phyloP scores from a whole-genome alignment of 306 rosid genomes.

The Vigna hirtella region DNA sequence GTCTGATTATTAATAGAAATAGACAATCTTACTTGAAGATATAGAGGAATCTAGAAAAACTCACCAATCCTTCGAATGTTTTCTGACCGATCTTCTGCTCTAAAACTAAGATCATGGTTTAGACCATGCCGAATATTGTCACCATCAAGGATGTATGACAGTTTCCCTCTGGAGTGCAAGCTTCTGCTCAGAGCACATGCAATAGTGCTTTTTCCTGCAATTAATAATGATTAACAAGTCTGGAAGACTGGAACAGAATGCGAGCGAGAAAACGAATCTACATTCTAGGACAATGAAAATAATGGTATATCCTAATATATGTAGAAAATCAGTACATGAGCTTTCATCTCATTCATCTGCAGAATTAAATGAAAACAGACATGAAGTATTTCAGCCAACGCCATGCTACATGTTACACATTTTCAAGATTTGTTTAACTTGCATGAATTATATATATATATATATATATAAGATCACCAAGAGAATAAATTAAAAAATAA shows the following conservation, averaged over 20 bases:
- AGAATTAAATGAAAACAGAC: not conserved
- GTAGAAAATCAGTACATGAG: constrained; percentile 26
- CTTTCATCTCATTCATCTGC: constrained; percentile 35
- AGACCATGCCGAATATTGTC: constrained; percentile 97
- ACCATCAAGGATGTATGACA: constrained; percentile 91
- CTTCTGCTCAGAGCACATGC: constrained; percentile 91
- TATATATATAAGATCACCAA: constrained; percentile 13
- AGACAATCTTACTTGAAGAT: constrained; percentile 5
- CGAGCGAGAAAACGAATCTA: constrained; percentile 2
- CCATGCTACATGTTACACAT: constrained; percentile 22
- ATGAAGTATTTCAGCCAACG: constrained; percentile 38
- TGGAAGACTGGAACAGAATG: constrained; percentile 26
- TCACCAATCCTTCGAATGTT: constrained; percentile 91
- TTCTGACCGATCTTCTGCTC: constrained; percentile 91
- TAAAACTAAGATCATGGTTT: constrained; percentile 86
- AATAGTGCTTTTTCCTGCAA: constrained; percentile 90
- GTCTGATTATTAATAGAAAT: constrained; percentile 16
- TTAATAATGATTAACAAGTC: constrained; percentile 39
- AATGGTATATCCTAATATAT: constrained; percentile 24
- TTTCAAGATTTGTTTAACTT: constrained; percentile 20
- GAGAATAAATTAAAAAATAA: constrained; percentile 23
- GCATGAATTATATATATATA: not conserved
- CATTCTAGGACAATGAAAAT: constrained; percentile 20
- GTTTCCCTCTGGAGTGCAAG: constrained; percentile 79
- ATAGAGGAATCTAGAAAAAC: constrained; percentile 30